Evolutionary conservation across 2,329 filamentous ascomycete species (phyloP), one percentile per base, ranked within the genome.

Genomic region (Fusarium sp.): DNA sequence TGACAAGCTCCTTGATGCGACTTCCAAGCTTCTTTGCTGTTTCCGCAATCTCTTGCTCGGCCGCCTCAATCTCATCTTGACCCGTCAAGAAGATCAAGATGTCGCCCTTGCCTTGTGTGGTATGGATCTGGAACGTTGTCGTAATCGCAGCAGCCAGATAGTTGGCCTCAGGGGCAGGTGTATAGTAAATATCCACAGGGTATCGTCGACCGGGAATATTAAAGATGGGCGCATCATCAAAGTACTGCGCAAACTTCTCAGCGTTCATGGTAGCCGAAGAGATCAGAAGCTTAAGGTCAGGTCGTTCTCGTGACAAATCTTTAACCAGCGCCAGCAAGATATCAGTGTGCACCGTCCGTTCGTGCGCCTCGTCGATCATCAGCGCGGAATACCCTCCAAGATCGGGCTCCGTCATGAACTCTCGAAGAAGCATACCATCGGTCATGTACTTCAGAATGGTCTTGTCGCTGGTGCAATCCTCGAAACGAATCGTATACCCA

Each of bases 341-440:
- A 82, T 99, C 97, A 0, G 96, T 98, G 63, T 95, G 91, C 1
- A 98, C 89, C 0, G 95, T 98, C 75, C 97, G 89, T 81, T 99
- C 97, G 89, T 99, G 97, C 0, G 97, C 97, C 82, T 99, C 97
- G 80, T 99, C 97, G 66, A 99, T 96, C 92, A 99, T 98, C 72
- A 99, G 84, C 14, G 92, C 94, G 6, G 94, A 94, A 78, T 98
- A 98, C 18, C 91, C 91, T 2, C 91, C 89, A 7, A 98, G 86
- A 75, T 96, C 92, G 0, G 96, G 95, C 78, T 97, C 95, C 0
- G 94, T 96, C 85, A 98, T 90, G 74, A 98, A 93, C 80, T 98
- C 95, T 80, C 95, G 89, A 33, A 98, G 86, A 42, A 98, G 86
- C 93, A 98, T 97, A 80, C 97, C 97, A 79, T 99, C 97, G 0